Base-by-base conservation (phyloP, 2,329 filamentous ascomycete genomes). In the Acephala macrosclerotiorum region DNA sequence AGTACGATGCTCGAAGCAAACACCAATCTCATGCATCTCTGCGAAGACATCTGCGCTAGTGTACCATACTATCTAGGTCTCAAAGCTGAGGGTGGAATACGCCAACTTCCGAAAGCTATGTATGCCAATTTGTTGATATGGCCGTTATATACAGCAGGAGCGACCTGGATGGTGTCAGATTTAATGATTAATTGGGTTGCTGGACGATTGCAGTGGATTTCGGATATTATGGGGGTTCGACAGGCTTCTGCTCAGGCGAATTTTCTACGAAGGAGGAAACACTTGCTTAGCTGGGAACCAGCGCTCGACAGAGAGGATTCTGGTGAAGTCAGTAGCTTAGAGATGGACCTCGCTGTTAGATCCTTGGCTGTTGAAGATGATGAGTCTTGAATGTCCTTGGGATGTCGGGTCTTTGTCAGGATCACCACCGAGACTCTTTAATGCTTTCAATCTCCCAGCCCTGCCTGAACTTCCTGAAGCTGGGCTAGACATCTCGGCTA, bases 1-100 rank as follows among this genome's bases (percentile, higher is more conserved):
- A 66, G 60, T n/a, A 67, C 71, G 57, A 64, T 69, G 6, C 64
- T 68, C 6, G 49, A 55, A 18, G 71, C 70, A 0, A 70, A 63
- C 11, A 45, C 66, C 9, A 65, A 36, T 1, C 55, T 72, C 11
- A 61, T 70, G 22, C 68, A 71, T 26, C 66, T 71, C 8, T 71
- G 71, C 25, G 64, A 68, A 40, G 73, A 73, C 20, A 75, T 74
- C 12, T 72, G 73, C 55, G 66, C 71, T 9, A 73, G 70, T 22
- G 69, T 74, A 3, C 72, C 73, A 0, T 71, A 65, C 22, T 68
- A 68, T 40, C 64, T 74, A 11, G 68, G 67, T 25, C 71, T 67
- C 47, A 56, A 65, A 9, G 57, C 66, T 0, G 56, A 65, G 12
- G 16, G 26, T 11, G 36, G 51, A 25, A 40, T 55, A 33, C 61